These are phyloP conservation scores for Aspergillus pseudonomiae DNA, from an alignment of 2,329 filamentous ascomycete genomes.

Conservation along the genomic window DNA sequence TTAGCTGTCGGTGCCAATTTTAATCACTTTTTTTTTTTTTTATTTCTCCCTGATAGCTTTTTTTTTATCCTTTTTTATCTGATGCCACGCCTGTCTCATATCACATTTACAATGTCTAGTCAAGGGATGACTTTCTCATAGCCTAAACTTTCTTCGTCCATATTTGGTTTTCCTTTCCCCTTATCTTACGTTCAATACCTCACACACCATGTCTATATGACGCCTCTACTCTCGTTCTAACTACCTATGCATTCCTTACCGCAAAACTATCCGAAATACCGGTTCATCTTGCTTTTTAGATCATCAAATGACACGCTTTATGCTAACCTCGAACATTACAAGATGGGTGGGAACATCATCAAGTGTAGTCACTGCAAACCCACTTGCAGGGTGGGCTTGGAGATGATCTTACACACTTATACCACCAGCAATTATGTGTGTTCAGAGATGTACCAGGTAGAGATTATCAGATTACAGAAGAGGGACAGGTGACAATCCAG, in stretches of 20 bases:
- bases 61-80: background rate
- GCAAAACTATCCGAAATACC: background rate
- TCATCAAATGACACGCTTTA: background rate
- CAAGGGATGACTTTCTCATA: background rate
- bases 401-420: background rate
- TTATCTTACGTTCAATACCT: background rate
- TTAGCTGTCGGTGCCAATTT: background rate
- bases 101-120: background rate
- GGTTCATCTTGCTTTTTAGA: background rate
- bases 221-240: background rate
- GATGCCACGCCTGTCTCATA: background rate
- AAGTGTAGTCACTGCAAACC: background rate
- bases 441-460: background rate
- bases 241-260: background rate
- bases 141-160: background rate
- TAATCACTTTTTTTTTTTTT: background rate
- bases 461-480: background rate
- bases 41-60: no score
- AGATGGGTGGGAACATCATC: background rate
- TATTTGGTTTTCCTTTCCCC: background rate
- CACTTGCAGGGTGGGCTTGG: background rate
- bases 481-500: slow-evolving; percentile 2
- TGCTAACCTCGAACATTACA: background rate
- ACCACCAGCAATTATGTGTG: background rate
- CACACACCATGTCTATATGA: background rate